These are phyloP conservation scores for Hirschfeldia incana DNA, from an alignment of 345 rosid genomes.

Conservation along the genomic window DNA sequence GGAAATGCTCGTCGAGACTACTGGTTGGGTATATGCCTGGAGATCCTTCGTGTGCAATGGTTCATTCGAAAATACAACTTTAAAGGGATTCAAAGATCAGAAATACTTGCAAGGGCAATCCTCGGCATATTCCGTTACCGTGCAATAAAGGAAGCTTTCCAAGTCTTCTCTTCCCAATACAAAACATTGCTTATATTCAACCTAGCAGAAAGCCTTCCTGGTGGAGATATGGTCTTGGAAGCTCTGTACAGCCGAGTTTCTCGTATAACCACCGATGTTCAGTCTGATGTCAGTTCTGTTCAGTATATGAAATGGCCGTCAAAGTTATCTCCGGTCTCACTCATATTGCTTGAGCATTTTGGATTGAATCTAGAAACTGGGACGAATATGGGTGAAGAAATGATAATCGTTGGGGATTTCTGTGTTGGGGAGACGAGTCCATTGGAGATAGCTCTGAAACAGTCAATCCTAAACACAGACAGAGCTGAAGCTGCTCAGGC, in stretches of 20 bases:
- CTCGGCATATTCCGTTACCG: constrained; percentile 74
- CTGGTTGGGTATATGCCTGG: constrained; percentile 84
- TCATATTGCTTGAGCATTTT: constrained; percentile 59
- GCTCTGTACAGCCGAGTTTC: constrained; percentile 64
- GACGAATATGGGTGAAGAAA: constrained; percentile 47
- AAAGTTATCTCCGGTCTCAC: constrained; percentile 56
- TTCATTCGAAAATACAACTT: constrained; percentile 67
- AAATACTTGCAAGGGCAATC: constrained; percentile 73
- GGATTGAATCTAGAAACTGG: constrained; percentile 61
- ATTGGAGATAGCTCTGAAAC: constrained; percentile 72
- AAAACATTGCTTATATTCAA: constrained; percentile 78
- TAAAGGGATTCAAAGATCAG: constrained; percentile 61
- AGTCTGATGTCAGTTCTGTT: constrained; percentile 39
- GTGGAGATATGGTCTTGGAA: constrained; percentile 78
- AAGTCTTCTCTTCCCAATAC: constrained; percentile 71
- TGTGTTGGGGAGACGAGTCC: constrained; percentile 83
- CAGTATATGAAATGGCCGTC: constrained; percentile 51
- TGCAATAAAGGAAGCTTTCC: constrained; percentile 80
- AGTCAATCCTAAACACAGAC: constrained; percentile 65
- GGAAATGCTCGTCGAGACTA: constrained; percentile 90
- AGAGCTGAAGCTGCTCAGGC: constrained; percentile 94
- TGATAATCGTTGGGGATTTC: constrained; percentile 56
- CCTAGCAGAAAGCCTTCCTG: constrained; percentile 90
- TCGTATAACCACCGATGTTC: constrained; percentile 45
- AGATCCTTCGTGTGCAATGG: constrained; percentile 71